Evolutionary conservation across 441 rosid species (phyloP), one percentile per base, ranked within the genome.

Genomic region (Adansonia madagascariensis): DNA sequence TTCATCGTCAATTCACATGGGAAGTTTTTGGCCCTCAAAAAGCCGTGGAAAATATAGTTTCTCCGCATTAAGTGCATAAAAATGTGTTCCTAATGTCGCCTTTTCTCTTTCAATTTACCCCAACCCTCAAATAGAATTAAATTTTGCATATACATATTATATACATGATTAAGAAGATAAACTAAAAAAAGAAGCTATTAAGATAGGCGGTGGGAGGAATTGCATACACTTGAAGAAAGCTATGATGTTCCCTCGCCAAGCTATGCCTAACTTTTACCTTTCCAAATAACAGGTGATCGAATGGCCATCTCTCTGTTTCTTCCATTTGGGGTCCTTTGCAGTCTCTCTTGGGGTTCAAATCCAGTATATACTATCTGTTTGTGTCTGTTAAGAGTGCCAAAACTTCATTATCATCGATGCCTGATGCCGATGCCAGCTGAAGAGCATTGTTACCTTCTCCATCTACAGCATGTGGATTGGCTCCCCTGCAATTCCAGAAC

Each of bases 391-490:
- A 84, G 63, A 88, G 84, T 78, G 87, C 79, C 80, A 82, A 81
- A 27, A 92, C 87, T 75, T 90, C 98, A 22, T 61, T 80, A 80
- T 91, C 93, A 9, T 81, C 83, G 15, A 89, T 78, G 73, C 80
- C 86, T 8, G 89, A 83, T 81, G 87, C 85, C 22, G 86, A 78
- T 68, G 85, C 87, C 55, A 91, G 85, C 65, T 86, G 86, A 35
- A 85, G 75, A 4, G 95, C 90, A 52, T 83, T 87, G 69, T 86
- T 88, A 68, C 89, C 91, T 7, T 83, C 87, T 11, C 63, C 79
- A 70, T 92, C 91, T 43, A 79, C 86, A 52, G 89, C 91, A 49
- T 84, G 89, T 55, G 92, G 89, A 83, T 95, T 90, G 44, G 97
- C 94, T 78, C 97, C 99, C 91, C 98, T 95, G 92, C 84, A 80